A percentile compares a stretch with the other conserved stretches of the same genome.
Conservation (phyloP, 768 basidiomycete genomes). For the Naganishia vishniacii region DNA sequence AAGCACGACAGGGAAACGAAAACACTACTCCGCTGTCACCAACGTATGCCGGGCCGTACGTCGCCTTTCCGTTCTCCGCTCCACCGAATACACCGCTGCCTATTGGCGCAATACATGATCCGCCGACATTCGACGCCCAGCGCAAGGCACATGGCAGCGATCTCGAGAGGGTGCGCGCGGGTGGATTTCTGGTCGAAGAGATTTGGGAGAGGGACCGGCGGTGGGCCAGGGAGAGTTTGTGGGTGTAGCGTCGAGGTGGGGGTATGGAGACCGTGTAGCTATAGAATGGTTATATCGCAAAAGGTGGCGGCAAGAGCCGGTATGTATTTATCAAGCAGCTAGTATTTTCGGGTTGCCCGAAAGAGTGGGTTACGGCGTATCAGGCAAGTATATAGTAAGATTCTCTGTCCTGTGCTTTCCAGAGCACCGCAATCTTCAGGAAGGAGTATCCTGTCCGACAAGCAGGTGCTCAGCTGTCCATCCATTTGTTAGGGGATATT, state of each 20-base stretch:
- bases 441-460: no score
- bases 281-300: no score
- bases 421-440: no score
- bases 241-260: background rate
- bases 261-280: no score
- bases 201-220: constrained; percentile 44
- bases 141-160: constrained; percentile 36
- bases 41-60: constrained; percentile 41
- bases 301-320: no score
- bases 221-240: constrained; percentile 36
- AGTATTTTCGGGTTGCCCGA: no score
- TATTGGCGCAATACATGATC: background rate
- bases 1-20: constrained; percentile 1
- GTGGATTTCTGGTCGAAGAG: constrained; percentile 38
- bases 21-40: constrained; percentile 28
- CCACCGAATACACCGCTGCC: constrained; percentile 17
- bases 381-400: no score
- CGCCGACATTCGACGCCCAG: constrained; percentile 34
- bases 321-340: no score
- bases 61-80: constrained; percentile 41
- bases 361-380: no score
- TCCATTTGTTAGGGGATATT: no score
- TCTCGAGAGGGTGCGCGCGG: constrained; percentile 34
- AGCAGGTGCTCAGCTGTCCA: no score
- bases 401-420: no score